phyloP scores from a whole-genome alignment of 1,284 basidiomycete species.

The Xerocomus amazonicus region DNA sequence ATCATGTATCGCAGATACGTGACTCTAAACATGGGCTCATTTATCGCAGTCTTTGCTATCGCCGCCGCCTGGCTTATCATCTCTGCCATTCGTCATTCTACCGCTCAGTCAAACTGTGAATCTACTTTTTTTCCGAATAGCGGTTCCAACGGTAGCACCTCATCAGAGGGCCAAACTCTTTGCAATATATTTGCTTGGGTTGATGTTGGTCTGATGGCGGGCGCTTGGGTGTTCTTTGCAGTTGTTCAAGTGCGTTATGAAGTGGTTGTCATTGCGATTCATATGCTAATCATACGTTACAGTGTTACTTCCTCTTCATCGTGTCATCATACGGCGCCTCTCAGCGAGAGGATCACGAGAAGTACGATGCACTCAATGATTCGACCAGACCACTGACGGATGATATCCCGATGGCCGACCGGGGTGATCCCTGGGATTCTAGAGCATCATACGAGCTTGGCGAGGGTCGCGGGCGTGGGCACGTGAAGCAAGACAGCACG shows the following conservation, averaged over 20 bases:
- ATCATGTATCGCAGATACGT: constrained; percentile 74
- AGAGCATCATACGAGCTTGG: constrained; percentile 52
- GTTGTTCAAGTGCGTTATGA: constrained; percentile 58
- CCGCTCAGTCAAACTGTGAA: constrained; percentile 66
- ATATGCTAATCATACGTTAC: constrained; percentile 7
- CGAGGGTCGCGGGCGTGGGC: constrained; percentile 37
- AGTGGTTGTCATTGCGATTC: neutral
- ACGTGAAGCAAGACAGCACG: constrained; percentile 51
- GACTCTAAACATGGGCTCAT: constrained; percentile 60
- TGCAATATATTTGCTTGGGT: constrained; percentile 90
- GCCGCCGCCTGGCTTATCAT: constrained; percentile 79
- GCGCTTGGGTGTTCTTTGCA: constrained; percentile 74
- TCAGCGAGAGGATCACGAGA: constrained; percentile 76
- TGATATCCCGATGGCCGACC: constrained; percentile 63
- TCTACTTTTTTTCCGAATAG: constrained; percentile 51
- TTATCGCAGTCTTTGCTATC: constrained; percentile 64
- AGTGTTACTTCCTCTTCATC: constrained; percentile 72
- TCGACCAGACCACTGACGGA: constrained; percentile 56
- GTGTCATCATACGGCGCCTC: constrained; percentile 69
- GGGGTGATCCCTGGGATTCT: constrained; percentile 72
- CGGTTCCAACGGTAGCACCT: constrained; percentile 33
- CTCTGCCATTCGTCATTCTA: constrained; percentile 70
- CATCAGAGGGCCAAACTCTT: constrained; percentile 60
- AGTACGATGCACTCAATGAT: constrained; percentile 76
- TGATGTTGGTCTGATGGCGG: constrained; percentile 87